phyloP scores from a whole-genome alignment of 2,329 filamentous ascomycete genomes.

The Fusarium cicatricum region DNA sequence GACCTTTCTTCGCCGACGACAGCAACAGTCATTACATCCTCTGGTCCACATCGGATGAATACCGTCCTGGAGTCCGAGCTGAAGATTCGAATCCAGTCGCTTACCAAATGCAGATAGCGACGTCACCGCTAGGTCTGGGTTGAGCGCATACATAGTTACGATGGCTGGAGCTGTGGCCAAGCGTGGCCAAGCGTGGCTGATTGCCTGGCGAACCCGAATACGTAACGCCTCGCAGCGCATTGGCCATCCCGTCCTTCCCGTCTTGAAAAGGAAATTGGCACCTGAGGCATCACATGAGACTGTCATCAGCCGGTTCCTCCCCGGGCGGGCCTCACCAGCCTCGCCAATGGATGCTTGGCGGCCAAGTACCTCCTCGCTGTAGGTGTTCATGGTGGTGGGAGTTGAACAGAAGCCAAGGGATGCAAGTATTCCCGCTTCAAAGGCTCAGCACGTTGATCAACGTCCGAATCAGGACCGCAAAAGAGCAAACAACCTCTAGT shows the following conservation, averaged over 20 bases:
- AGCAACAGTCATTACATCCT: too few species aligned
- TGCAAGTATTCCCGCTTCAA: background rate
- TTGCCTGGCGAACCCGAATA: constrained; percentile 1
- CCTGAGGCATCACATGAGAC: constrained; percentile 31
- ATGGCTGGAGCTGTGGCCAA: background rate
- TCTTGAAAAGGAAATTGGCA: constrained; percentile 1
- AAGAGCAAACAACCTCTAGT: background rate
- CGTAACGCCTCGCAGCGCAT: background rate
- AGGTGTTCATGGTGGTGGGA: too few species aligned
- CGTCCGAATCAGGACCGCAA: constrained; percentile 4
- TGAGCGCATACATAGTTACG: background rate
- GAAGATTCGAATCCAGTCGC: too few species aligned
- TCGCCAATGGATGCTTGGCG: too few species aligned
- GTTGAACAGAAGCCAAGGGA: background rate
- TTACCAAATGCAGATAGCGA: too few species aligned
- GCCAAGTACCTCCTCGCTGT: too few species aligned
- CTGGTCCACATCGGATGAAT: too few species aligned
- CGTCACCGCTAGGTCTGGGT: background rate
- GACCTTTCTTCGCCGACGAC: too few species aligned
- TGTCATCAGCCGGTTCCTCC: constrained; percentile 8
- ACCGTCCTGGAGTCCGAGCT: too few species aligned
- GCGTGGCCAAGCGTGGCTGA: background rate
- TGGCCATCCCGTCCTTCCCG: background rate
- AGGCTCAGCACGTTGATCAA: background rate
- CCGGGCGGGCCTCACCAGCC: constrained; percentile 14